phyloP scores from a whole-genome alignment of 179 eudicot species.

The Sideroxylon spinosum region DNA sequence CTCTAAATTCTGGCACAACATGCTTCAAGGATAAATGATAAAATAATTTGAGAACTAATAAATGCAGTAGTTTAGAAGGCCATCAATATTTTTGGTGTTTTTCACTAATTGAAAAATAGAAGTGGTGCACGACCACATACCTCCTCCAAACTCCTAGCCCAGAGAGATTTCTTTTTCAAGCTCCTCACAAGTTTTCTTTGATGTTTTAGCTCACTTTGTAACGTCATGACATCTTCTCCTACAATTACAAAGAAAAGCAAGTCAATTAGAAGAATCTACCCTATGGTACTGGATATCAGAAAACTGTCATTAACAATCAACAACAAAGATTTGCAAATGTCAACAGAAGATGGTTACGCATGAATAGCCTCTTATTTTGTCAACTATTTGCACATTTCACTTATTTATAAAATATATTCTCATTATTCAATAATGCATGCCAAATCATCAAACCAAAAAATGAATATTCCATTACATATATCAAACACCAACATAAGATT shows the following conservation, averaged over 20 bases:
- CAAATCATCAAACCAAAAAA: too few relatives aligned
- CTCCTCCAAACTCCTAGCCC: constrained; percentile 89
- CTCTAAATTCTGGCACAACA: neutral
- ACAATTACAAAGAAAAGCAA: constrained; percentile 18
- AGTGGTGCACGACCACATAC: constrained; percentile 31
- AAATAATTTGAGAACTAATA: too few relatives aligned
- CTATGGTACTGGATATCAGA: neutral
- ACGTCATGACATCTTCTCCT: constrained; percentile 75
- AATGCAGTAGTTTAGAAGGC: too few relatives aligned
- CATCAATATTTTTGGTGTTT: neutral
- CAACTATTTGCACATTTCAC: neutral
- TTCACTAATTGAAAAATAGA: neutral
- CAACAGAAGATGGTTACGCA: constrained; percentile 4
- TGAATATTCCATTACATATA: too few relatives aligned
- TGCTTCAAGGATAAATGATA: neutral
- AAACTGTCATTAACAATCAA: neutral
- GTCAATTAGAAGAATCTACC: constrained; percentile 11
- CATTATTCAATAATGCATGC: too few relatives aligned
- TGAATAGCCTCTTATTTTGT: neutral
- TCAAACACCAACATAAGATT: too few relatives aligned
- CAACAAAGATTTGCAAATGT: constrained; percentile 1
- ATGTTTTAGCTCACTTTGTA: constrained; percentile 76
- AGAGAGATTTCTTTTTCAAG: constrained; percentile 87
- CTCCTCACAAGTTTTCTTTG: constrained; percentile 78
- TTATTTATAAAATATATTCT: too few relatives aligned